Evolutionary conservation across 164 flowering plant genomes (phyloP), one percentile per base, ranked within the genome.

Genomic region (Warburgia ugandensis): DNA sequence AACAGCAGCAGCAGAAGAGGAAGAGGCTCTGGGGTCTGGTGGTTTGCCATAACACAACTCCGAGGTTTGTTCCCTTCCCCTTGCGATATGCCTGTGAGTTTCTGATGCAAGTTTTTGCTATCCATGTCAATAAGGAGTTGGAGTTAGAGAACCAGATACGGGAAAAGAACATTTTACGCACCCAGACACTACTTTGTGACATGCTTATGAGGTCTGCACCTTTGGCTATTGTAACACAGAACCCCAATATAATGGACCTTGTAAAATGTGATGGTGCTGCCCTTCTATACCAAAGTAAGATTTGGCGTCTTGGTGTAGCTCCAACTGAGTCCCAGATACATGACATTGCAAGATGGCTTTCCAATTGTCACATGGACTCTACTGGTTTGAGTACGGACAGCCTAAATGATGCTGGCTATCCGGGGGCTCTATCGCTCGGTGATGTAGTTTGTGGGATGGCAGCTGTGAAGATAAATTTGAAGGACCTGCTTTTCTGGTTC

Each of bases 21-120:
- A 86, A 82, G 73, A 78, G 82, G 60, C 90, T 90, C n/a, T 90
- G 97, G 97, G 97, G 97, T 31, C 70, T 90, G 43, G 91, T 90
- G 29, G 95, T 90, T 4, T 90, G 97, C 57, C 97, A 90, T 65
- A 75, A 90, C 64, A 82, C 85, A 29, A 74, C 73, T 38, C 95
- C 97, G 10, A 84, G 95, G 75, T 90, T 90, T 71, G 95, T 90
- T 50, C 97, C 95, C 4, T 90, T 90, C 55, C 97, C 97, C 64
- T 81, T 90, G 6, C 74, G 97, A 20, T 90, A 86, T 73, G 97
- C 97, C 9, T 86, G 95, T 73, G 97, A 90, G 66, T 90, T 90
- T 68, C 80, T 90, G 35, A 84, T 83, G 65, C 97, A 90, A 69
- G 97, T 90, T 4, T 90, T 90, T 67, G 88, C 95, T 31, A 86